Percentiles rank a stretch among this genome's conserved stretches.
Evolutionary conservation across 306 rosid genomes (phyloP).

Genomic region (Purshia tridentata): DNA sequence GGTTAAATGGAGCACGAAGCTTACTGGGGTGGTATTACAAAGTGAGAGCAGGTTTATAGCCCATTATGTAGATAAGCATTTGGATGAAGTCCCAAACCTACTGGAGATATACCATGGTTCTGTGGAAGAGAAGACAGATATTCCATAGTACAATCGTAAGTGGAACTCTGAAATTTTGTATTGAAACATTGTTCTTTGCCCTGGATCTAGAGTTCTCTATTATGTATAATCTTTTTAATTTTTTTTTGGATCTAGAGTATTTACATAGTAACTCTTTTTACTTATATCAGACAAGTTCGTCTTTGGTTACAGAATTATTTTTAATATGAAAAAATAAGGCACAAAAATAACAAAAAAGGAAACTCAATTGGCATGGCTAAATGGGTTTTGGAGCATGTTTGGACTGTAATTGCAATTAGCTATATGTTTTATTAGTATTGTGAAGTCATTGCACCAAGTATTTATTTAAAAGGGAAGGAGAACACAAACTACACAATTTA

Average conservation of each 20-base stretch:
- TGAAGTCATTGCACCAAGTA: not conserved
- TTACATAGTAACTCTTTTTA: no score
- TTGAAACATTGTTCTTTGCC: not conserved
- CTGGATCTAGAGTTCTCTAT: not conserved
- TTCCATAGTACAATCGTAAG: not conserved
- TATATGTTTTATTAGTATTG: no score
- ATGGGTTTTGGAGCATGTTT: no score
- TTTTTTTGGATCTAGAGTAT: not conserved
- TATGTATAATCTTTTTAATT: not conserved
- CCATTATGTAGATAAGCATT: constrained; percentile 18
- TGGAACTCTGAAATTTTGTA: not conserved
- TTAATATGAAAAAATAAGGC: no score
- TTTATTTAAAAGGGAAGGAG: not conserved
- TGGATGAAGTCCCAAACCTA: constrained; percentile 9
- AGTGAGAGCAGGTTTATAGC: not conserved
- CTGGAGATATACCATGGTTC: constrained; percentile 16
- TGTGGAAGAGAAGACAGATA: not conserved
- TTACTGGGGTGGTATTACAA: not conserved
- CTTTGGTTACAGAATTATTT: not conserved
- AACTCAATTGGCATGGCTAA: no score
- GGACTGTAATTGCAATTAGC: no score
- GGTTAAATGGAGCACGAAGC: not conserved
- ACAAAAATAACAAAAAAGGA: no score
- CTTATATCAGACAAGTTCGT: not conserved
- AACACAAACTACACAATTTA: not conserved